Evolutionary conservation across 192 early-diverging fungal genomes (phyloP), one percentile per base, ranked within the genome.

Genomic region (Coemansia sp.): DNA sequence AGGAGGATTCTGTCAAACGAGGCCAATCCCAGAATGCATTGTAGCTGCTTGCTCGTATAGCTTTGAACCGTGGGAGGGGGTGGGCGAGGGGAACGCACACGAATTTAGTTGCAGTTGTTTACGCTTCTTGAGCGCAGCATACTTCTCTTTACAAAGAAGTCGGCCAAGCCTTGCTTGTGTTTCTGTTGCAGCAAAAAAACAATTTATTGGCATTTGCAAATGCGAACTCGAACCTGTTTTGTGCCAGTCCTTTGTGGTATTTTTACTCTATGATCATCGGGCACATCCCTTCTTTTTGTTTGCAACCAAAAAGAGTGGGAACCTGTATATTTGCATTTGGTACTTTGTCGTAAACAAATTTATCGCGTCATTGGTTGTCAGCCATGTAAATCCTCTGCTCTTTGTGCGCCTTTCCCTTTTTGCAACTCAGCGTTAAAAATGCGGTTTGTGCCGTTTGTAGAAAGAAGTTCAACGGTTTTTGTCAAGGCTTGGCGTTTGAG

Each of bases 401-500:
- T 51, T 51, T 51, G 48, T 51, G 25, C 25, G 9, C 7, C 48
- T 13, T 25, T 28, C n/a, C n/a, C 13, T 26, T 26, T 8, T 26
- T 26, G 48, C 43, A 20, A 20, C 20, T 46, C 20, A 20, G 4
- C 18, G 16, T 18, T 46, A 7, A 46, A 46, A 46, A n/a, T 9
- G 23, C 8, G 26, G 8, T 26, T 51, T 26, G 23, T 26, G 25
- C 10, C 26, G 23, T 46, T 51, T 26, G 48, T 51, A 26, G 48
- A 51, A 51, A 51, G 48, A 7, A 26, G 13, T 26, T 51, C 6
- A 2, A 7, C 5, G 16, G 23, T 51, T 51, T 51, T 51, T 26
- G 48, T 26, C 48, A 51, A 51, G 23, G 23, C 48, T 51, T 51
- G 48, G 48, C 48, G 25, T 51, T 51, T 13, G 23, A 51, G 48